Evolutionary conservation across 2,329 filamentous ascomycete species (phyloP).

Genomic region (Aspergillus hortae): DNA sequence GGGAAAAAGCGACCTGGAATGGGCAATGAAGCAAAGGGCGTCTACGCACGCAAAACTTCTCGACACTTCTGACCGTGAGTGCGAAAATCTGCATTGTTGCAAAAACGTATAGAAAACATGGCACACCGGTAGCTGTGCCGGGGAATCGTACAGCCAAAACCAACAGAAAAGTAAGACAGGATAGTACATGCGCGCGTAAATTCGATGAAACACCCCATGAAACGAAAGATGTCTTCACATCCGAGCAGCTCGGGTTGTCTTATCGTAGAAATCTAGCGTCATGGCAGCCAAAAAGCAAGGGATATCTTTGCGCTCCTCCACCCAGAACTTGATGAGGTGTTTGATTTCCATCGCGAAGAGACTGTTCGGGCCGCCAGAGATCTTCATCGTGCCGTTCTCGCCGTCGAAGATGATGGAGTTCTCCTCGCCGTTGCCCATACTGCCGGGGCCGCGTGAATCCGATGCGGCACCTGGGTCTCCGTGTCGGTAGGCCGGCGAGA

Average conservation of each 20-base stretch:
- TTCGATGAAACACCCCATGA: constrained; percentile 4
- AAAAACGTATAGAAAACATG: constrained; percentile 13
- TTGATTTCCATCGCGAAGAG: constrained; percentile 81
- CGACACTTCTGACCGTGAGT: no score
- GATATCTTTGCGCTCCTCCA: constrained; percentile 87
- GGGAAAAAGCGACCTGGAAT: no score
- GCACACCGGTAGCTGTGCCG: constrained; percentile 20
- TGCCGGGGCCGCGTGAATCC: constrained; percentile 47
- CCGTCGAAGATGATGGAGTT: constrained; percentile 78
- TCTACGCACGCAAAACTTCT: no score
- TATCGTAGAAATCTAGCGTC: constrained; percentile 89
- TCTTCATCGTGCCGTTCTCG: constrained; percentile 96
- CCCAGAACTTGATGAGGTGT: constrained; percentile 91
- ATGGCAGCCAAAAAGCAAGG: constrained; percentile 88
- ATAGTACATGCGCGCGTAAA: not conserved
- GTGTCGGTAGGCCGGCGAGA: constrained; percentile 51
- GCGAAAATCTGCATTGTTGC: no score
- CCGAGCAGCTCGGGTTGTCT: constrained; percentile 41
- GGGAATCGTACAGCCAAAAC: constrained; percentile 22
- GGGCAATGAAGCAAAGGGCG: no score
- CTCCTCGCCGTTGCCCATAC: constrained; percentile 47
- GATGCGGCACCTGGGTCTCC: constrained; percentile 55
- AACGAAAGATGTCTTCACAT: constrained; percentile 19
- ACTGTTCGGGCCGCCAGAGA: constrained; percentile 83
- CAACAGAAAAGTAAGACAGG: not conserved